Conservation (phyloP, 2,329 filamentous ascomycete genomes). For the Alternaria incomplexa region DNA sequence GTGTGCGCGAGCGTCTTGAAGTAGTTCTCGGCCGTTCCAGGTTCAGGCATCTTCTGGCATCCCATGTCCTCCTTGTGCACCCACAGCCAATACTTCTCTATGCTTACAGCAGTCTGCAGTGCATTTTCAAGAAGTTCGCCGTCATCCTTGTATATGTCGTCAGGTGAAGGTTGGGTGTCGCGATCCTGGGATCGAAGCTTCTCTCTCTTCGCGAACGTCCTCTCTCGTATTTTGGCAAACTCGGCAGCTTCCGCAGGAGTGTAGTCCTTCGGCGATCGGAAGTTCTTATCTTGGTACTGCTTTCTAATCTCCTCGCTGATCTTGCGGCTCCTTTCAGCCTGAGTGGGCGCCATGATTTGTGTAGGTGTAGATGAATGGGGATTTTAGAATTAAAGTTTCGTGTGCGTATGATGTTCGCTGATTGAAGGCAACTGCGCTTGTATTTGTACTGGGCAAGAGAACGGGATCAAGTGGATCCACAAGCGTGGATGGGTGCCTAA, state of each 20-base stretch:
- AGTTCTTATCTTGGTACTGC: background rate
- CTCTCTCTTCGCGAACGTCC: background rate
- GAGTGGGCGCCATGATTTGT: background rate
- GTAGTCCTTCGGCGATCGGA: background rate
- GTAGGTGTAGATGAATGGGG: background rate
- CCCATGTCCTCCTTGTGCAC: background rate
- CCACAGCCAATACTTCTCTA: background rate
- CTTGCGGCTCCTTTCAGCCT: background rate
- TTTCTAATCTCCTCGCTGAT: background rate
- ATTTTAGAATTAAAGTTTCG: background rate
- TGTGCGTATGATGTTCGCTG: background rate
- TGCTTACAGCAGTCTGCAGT: background rate
- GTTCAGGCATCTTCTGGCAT: no score
- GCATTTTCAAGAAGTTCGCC: background rate
- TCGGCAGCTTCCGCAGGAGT: background rate
- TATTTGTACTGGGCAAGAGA: background rate
- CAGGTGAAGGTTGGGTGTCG: background rate
- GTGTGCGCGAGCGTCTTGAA: no score
- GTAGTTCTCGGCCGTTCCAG: no score
- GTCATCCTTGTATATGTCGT: background rate
- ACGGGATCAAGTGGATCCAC: background rate
- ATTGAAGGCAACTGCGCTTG: background rate
- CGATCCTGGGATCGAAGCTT: background rate
- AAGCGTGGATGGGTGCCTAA: background rate
- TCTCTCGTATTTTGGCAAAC: background rate